Conservation (phyloP, 805 yeast genomes). For the Saturnispora saitoi region DNA sequence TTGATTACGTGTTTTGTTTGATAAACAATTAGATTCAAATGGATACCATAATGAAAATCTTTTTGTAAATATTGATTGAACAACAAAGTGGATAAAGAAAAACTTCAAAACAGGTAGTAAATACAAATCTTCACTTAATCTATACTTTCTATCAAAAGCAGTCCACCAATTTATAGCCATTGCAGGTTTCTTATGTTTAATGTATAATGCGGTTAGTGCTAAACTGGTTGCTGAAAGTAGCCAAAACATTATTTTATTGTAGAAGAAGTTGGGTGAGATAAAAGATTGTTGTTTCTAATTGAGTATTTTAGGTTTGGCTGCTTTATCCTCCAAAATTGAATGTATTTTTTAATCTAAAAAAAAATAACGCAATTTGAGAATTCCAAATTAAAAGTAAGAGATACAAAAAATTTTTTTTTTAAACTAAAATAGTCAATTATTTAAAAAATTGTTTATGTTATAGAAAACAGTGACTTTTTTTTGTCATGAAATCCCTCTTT, state of each 20-base stretch:
- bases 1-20: slow-evolving; percentile 35
- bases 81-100: slow-evolving; percentile 35
- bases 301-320: too few species aligned
- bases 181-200: neutral
- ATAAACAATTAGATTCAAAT: slow-evolving; percentile 47
- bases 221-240: neutral
- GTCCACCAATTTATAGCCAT: neutral
- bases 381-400: too few species aligned
- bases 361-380: too few species aligned
- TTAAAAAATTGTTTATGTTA: neutral
- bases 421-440: too few species aligned
- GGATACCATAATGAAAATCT: slow-evolving; percentile 60
- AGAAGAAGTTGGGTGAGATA: too few species aligned
- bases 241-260: neutral
- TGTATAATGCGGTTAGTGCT: neutral
- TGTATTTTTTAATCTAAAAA: too few species aligned
- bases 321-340: too few species aligned
- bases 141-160: slow-evolving; percentile 33
- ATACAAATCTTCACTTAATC: slow-evolving; percentile 44
- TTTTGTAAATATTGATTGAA: slow-evolving; percentile 27
- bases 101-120: slow-evolving; percentile 38
- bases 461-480: neutral
- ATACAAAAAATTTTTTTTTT: too few species aligned
- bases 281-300: too few species aligned
- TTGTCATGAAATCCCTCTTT: slow-evolving; percentile 13